These are phyloP conservation scores for Eudorina sp. DNA, from an alignment of 139 green algal species.

Conservation along the genomic window DNA sequence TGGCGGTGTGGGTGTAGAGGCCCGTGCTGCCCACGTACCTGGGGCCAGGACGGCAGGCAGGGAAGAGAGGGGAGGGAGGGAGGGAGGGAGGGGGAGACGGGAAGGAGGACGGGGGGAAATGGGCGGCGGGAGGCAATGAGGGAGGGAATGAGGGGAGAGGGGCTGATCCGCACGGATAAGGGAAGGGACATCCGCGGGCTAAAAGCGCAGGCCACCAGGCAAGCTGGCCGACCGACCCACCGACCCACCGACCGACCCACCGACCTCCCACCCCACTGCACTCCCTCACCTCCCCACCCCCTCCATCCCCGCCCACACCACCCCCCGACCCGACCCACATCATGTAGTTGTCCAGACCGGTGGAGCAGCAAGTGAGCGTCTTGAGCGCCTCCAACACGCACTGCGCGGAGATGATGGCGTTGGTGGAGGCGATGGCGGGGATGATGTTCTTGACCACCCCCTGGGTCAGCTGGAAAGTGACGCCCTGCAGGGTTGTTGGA, in stretches of 20 bases:
- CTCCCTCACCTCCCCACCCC: neutral
- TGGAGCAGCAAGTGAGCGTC: constrained; percentile 91
- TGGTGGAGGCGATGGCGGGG: constrained; percentile 98
- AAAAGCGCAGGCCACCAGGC: no score
- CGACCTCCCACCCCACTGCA: no score
- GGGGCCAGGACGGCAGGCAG: neutral
- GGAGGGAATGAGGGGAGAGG: no score
- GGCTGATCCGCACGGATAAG: no score
- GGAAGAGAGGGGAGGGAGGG: no score
- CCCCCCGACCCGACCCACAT: constrained; percentile 79
- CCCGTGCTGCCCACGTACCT: constrained; percentile 94
- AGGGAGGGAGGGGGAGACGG: no score
- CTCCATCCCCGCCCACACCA: neutral
- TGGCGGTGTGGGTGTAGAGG: constrained; percentile 95
- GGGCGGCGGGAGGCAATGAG: no score
- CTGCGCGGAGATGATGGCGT: constrained; percentile 94
- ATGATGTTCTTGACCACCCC: constrained; percentile 99
- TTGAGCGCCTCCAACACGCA: constrained; percentile 97
- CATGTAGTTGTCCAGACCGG: constrained; percentile 96
- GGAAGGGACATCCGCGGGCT: no score
- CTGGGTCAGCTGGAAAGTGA: constrained; percentile 91
- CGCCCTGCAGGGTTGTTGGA: constrained; percentile 65
- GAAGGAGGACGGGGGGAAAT: no score
- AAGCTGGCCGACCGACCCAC: no score
- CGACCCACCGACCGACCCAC: no score